Conservation (phyloP, 495 filamentous ascomycete genomes). For the Alectoria sarmentosa region DNA sequence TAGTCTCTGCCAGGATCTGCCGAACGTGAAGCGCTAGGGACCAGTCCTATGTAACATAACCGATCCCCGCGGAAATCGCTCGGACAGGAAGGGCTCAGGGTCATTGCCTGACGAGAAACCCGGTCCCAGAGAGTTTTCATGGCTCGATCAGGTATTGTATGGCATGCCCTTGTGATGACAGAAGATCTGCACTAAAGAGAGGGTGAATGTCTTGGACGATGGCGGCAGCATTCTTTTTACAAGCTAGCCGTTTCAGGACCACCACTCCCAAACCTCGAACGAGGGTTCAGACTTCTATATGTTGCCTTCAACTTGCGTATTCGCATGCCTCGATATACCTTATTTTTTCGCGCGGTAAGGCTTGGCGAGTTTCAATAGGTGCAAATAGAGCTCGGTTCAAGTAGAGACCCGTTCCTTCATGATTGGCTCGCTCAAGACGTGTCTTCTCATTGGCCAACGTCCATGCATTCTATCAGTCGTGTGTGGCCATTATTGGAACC, state of each 20-base stretch:
- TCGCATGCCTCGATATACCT: conserved; percentile 1
- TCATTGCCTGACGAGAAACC: background rate
- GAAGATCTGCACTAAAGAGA: background rate
- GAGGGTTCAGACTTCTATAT: background rate
- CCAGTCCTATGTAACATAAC: background rate
- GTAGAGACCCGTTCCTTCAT: background rate
- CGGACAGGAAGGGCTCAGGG: background rate
- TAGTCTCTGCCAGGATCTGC: background rate
- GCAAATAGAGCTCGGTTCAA: background rate
- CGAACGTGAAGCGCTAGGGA: background rate
- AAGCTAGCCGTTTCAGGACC: background rate
- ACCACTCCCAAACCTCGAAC: background rate
- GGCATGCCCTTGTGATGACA: background rate
- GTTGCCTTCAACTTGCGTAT: background rate
- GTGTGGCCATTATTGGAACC: background rate
- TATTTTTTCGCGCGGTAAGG: background rate
- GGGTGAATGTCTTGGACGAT: background rate
- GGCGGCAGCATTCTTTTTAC: background rate
- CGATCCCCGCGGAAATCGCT: background rate
- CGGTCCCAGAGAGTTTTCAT: background rate
- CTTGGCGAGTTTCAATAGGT: background rate
- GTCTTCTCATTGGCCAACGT: background rate
- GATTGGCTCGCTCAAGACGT: conserved; percentile 1
- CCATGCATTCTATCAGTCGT: background rate
- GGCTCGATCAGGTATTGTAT: background rate